Evolutionary conservation across 345 rosid genomes (phyloP).

Genomic region (Syzygium oleosum): DNA sequence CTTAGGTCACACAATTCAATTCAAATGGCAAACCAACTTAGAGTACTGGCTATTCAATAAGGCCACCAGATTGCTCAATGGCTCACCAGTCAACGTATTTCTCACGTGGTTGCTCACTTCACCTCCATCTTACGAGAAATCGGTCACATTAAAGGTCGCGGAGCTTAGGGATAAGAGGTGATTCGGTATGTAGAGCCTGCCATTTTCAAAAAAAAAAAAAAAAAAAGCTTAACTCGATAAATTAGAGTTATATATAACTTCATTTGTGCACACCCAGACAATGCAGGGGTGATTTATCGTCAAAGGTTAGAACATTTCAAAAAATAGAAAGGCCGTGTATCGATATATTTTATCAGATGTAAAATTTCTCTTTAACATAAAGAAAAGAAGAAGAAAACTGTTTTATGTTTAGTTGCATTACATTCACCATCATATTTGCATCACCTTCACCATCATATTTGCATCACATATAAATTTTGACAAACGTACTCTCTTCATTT

Average conservation of each 20-base stretch:
- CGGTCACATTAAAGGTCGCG: not conserved
- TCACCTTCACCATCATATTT: not conserved
- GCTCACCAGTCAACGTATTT: not conserved
- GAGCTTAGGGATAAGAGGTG: not conserved
- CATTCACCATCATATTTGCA: not conserved
- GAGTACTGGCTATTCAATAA: not conserved
- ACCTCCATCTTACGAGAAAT: not conserved
- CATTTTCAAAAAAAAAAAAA: too few relatives aligned
- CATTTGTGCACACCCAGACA: not conserved
- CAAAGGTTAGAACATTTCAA: not conserved
- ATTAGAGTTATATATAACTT: not conserved
- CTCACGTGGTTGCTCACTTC: not conserved
- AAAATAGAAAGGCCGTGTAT: not conserved
- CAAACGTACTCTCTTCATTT: not conserved
- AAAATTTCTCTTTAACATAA: not conserved
- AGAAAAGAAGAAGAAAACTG: not conserved
- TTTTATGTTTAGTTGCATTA: not conserved
- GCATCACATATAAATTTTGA: not conserved
- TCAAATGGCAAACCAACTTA: not conserved
- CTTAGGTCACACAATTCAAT: not conserved
- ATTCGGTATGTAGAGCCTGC: not conserved
- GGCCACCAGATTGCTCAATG: not conserved
- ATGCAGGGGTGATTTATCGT: not conserved
- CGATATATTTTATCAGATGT: not conserved
- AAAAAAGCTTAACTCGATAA: not conserved